A percentile compares a stretch with the other conserved stretches of the same genome.
phyloP scores from a whole-genome alignment of 495 filamentous ascomycete genomes.

The Corynascus novoguineensis region DNA sequence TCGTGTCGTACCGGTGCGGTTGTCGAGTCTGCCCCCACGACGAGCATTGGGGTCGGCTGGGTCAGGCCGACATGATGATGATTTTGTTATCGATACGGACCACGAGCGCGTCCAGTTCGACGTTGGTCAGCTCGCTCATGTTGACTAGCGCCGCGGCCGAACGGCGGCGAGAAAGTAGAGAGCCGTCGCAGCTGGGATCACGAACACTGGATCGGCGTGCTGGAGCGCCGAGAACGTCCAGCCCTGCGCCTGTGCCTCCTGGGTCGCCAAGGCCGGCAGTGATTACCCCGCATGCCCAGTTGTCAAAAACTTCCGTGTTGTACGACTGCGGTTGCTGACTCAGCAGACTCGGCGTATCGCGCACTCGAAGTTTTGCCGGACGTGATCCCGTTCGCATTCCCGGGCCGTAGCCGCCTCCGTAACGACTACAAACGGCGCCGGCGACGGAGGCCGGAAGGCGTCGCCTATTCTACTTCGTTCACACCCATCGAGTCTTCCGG shows the following conservation, averaged over 20 bases:
- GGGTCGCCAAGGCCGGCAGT: neutral
- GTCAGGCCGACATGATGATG: neutral
- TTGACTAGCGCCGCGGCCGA: conserved; percentile 7
- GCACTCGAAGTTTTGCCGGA: conserved; percentile 3
- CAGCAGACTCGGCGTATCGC: no score
- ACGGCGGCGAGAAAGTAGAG: no score
- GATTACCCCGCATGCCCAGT: no score
- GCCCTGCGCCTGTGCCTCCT: neutral
- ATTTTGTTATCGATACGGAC: neutral
- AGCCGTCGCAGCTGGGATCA: neutral
- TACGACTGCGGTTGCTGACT: no score
- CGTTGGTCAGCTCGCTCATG: conserved; percentile 4
- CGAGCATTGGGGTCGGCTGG: conserved; percentile 4
- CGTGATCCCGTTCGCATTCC: neutral
- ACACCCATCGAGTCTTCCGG: no score
- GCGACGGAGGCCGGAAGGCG: no score
- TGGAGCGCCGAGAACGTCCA: no score
- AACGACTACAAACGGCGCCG: no score
- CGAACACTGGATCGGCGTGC: no score
- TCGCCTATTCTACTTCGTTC: no score
- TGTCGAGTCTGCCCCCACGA: conserved; percentile 3
- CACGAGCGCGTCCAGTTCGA: conserved; percentile 8
- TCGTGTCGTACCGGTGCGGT: neutral
- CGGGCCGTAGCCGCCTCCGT: neutral
- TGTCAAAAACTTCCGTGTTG: no score